Evolutionary conservation across 768 basidiomycete genomes (phyloP).

Genomic region (Exidia glandulosa): DNA sequence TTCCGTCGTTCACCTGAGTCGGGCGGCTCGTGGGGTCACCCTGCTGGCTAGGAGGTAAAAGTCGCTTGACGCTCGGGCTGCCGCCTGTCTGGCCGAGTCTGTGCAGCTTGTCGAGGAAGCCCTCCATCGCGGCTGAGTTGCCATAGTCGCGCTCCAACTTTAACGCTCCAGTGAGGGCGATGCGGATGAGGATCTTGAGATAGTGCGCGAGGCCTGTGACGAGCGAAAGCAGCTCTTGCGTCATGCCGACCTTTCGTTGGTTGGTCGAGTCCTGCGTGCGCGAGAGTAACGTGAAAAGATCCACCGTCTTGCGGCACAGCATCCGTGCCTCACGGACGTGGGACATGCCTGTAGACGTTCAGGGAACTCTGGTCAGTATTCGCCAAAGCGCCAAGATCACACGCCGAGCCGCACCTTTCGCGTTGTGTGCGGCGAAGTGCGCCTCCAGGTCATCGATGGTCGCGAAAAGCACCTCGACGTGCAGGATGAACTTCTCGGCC

Average conservation of each 20-base stretch:
- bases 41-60: slow-evolving; percentile 28
- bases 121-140: slow-evolving; percentile 71
- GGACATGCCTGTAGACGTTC: slow-evolving; percentile 88
- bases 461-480: slow-evolving; percentile 95
- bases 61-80: slow-evolving; percentile 63
- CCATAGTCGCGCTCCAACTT: slow-evolving; percentile 89
- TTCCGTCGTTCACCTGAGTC: slow-evolving; percentile 54
- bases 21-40: slow-evolving; percentile 6
- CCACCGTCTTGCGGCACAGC: slow-evolving; percentile 97
- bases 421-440: slow-evolving; percentile 63
- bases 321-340: slow-evolving; percentile 97
- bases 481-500: slow-evolving; percentile 97
- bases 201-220: slow-evolving; percentile 99
- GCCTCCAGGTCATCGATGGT: slow-evolving; percentile 94
- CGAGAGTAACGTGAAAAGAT: slow-evolving; percentile 91
- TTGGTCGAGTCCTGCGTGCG: slow-evolving; percentile 65
- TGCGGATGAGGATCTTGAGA: slow-evolving; percentile 97
- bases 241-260: slow-evolving; percentile 89
- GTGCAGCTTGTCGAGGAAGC: slow-evolving; percentile 88
- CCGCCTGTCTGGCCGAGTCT: slow-evolving; percentile 79
- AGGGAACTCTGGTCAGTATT: not conserved
- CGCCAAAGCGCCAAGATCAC: not conserved
- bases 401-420: slow-evolving; percentile 60
- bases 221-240: slow-evolving; percentile 89
- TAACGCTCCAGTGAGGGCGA: slow-evolving; percentile 89